Evolutionary conservation across 1,284 basidiomycete genomes (phyloP).

Genomic region (Ganoderma leucocontextum): DNA sequence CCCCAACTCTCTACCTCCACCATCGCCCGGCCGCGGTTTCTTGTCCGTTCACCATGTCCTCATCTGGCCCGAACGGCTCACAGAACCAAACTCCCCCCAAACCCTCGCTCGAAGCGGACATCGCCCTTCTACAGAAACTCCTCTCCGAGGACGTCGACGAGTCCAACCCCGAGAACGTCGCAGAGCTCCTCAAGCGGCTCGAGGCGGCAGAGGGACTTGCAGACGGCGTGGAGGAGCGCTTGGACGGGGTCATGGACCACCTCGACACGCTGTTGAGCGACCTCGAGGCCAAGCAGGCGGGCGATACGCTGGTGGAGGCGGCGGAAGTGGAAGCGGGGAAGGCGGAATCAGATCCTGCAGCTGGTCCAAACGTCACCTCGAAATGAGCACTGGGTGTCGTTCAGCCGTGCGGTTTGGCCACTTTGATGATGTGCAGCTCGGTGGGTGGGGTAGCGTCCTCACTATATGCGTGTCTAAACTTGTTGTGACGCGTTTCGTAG

Average conservation of each 20-base stretch:
- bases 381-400: too few relatives aligned
- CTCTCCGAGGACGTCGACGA: conserved; percentile 45
- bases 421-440: too few relatives aligned
- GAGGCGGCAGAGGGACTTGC: conserved; percentile 64
- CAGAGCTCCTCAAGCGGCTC: conserved; percentile 55
- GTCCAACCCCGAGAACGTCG: conserved; percentile 46
- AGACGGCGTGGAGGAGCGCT: conserved; percentile 59
- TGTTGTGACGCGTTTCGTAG: neutral
- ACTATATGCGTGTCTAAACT: neutral
- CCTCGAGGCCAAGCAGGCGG: conserved; percentile 44
- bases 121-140: conserved; percentile 47
- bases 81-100: neutral
- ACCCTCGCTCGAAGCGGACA: conserved; percentile 42
- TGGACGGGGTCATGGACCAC: conserved; percentile 64
- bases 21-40: too few relatives aligned
- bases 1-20: neutral
- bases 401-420: too few relatives aligned
- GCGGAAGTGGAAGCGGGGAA: neutral
- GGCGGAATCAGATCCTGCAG: neutral
- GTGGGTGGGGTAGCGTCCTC: neutral
- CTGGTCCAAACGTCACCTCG: neutral
- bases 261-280: conserved; percentile 61
- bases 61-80: neutral
- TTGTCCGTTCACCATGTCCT: neutral
- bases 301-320: neutral